phyloP scores from a whole-genome alignment of 371 early-diverging fungal genomes.

The Mortierella sp. region DNA sequence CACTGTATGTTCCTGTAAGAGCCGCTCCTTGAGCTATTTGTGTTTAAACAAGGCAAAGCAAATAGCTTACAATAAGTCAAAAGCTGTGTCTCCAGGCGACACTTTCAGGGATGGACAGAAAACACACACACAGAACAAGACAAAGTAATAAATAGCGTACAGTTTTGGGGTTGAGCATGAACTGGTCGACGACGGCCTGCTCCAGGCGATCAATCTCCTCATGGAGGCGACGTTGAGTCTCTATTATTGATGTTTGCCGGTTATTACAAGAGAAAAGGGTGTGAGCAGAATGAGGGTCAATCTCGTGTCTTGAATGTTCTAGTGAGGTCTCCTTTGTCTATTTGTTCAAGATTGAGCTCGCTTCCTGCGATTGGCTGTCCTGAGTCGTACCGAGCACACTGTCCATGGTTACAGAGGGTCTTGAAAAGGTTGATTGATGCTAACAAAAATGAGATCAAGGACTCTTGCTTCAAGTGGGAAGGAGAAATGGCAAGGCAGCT shows the following conservation, averaged over 20 bases:
- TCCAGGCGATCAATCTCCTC: slow-evolving; percentile 96
- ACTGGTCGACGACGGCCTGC: slow-evolving; percentile 87
- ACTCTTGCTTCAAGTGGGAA: not conserved
- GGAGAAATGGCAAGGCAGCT: not conserved
- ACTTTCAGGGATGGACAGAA: no score
- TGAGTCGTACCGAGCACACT: slow-evolving; percentile 43
- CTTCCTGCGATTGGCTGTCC: not conserved
- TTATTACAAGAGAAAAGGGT: not conserved
- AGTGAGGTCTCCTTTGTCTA: not conserved
- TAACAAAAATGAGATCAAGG: not conserved
- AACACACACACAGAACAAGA: not conserved
- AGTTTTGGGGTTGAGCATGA: slow-evolving; percentile 80
- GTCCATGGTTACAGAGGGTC: slow-evolving; percentile 34
- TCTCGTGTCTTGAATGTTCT: not conserved
- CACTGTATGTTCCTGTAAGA: slow-evolving; percentile 89
- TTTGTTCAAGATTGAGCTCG: not conserved
- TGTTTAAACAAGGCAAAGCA: not conserved
- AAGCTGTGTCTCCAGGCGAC: no score
- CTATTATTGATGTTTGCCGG: slow-evolving; percentile 26
- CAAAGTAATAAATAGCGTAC: slow-evolving; percentile 42
- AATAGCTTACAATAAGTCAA: no score
- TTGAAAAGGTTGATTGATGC: not conserved
- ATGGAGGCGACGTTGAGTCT: slow-evolving; percentile 72
- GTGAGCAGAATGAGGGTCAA: not conserved
- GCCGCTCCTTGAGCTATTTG: slow-evolving; percentile 80